Evolutionary conservation across 2,329 filamentous ascomycete genomes (phyloP), one percentile per base, ranked within the genome.

Genomic region (Cercospora sesami): DNA sequence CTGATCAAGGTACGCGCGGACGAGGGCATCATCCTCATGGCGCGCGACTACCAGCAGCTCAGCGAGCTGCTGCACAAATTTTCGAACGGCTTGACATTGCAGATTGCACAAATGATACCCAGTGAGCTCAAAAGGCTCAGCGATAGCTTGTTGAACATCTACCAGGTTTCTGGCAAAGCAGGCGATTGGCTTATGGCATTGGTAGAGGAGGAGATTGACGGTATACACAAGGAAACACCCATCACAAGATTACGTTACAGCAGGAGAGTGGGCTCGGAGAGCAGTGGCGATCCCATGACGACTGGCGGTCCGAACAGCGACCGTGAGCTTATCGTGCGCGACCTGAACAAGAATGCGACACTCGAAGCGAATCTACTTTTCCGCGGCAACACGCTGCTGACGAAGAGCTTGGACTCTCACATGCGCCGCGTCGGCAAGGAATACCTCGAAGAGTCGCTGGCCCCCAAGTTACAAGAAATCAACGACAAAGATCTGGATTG

Each of bases 201-300:
- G 48, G 92, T 97, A 0, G 95, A 99, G 79, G 94, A 98, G 76
- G 95, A 99, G 79, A 98, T 99, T 66, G 95, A 98, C 75, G 94
- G 94, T 0, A 89, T 95, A 18, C 88, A 93, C 65, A 96, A 90
- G 76, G 93, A 97, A 73, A 88, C 89, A 14, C 88, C 90, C 0
- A 86, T 90, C 70, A 92, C 82, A 69, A 78, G 86, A 42, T 77
- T 89, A 60, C 86, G 91, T 3, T 93, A 91, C 79, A 91, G 86
- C 78, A 66, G 73, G 48, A 91, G 85, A 77, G 89, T 84, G 36
- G 89, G 88, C 64, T 92, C 90, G 1, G 90, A 87, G 72, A 91
- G 93, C 64, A 91, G 89, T 0, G 82, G 85, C 53, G 86, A 89
- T 67, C 80, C 80, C 6, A 81, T 79, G 30, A 76, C 75, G 30